These are phyloP conservation scores for Hemileccinum impolitum DNA, from an alignment of 768 basidiomycete genomes.

Conservation along the genomic window DNA sequence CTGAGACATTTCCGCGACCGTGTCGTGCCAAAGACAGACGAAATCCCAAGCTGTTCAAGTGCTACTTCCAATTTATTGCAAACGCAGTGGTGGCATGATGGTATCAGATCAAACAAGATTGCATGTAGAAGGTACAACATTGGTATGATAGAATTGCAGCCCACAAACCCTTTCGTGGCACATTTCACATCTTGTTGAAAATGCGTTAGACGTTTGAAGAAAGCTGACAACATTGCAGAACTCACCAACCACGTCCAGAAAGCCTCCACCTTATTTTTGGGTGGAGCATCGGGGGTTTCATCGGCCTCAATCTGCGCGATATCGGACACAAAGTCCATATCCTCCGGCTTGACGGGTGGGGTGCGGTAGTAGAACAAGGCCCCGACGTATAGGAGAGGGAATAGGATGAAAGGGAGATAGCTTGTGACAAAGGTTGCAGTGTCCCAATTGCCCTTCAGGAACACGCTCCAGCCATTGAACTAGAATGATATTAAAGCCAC, in stretches of 20 bases:
- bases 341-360: constrained; percentile 35
- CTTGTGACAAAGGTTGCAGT: constrained; percentile 76
- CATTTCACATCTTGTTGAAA: constrained; percentile 20
- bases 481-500: constrained; percentile 33
- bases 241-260: constrained; percentile 82
- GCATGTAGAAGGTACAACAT: constrained; percentile 1
- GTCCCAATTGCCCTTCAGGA: constrained; percentile 51
- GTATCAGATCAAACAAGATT: neutral
- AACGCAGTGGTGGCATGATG: too few relatives aligned
- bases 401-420: constrained; percentile 68
- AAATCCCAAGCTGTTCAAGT: too few relatives aligned
- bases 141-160: neutral
- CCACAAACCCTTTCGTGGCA: neutral
- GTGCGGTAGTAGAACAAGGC: constrained; percentile 45
- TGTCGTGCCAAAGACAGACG: too few relatives aligned
- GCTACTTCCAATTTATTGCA: too few relatives aligned
- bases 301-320: constrained; percentile 70
- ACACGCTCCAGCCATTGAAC: constrained; percentile 51
- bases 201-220: neutral
- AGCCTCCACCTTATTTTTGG: constrained; percentile 61
- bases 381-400: constrained; percentile 70
- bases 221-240: constrained; percentile 1
- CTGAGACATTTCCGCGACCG: too few relatives aligned
- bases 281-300: constrained; percentile 67
- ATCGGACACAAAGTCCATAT: constrained; percentile 85